Evolutionary conservation across 805 yeast genomes (phyloP).

Genomic region (Wickerhamiella lipophila): DNA sequence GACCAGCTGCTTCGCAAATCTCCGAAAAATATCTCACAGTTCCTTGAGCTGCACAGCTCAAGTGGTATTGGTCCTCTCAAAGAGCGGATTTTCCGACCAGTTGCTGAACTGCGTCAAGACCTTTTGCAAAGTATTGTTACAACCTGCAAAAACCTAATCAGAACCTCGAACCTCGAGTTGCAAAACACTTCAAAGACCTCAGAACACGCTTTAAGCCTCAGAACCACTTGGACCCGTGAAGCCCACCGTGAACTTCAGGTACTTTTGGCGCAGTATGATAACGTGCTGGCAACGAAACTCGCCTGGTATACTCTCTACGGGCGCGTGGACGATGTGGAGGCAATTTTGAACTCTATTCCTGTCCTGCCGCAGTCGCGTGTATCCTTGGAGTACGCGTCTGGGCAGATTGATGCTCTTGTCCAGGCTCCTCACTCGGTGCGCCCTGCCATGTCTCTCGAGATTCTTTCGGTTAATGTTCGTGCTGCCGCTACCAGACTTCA

Average conservation of each 20-base stretch:
- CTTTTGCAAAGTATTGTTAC: constrained; percentile 21
- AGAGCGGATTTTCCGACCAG: constrained; percentile 16
- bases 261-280: constrained; percentile 22
- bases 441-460: constrained; percentile 2
- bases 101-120: constrained; percentile 13
- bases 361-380: constrained; percentile 26
- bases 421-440: constrained; percentile 9
- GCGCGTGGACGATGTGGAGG: constrained; percentile 29
- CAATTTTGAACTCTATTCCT: constrained; percentile 15
- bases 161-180: constrained; percentile 12
- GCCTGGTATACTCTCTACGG: constrained; percentile 31
- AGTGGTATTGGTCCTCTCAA: constrained; percentile 22
- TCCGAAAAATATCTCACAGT: constrained; percentile 22
- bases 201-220: constrained; percentile 15
- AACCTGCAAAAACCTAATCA: constrained; percentile 25
- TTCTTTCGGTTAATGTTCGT: constrained; percentile 2
- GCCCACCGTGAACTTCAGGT: constrained; percentile 33
- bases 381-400: constrained; percentile 25
- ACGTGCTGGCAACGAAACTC: constrained; percentile 15
- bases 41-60: constrained; percentile 16
- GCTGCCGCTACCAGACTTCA: constrained; percentile 21
- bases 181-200: constrained; percentile 14
- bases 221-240: constrained; percentile 26
- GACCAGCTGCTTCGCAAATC: constrained; percentile 21
- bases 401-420: constrained; percentile 22